phyloP scores from a whole-genome alignment of 352 stramenopile species.

The Salisapilia sapeloensis region DNA sequence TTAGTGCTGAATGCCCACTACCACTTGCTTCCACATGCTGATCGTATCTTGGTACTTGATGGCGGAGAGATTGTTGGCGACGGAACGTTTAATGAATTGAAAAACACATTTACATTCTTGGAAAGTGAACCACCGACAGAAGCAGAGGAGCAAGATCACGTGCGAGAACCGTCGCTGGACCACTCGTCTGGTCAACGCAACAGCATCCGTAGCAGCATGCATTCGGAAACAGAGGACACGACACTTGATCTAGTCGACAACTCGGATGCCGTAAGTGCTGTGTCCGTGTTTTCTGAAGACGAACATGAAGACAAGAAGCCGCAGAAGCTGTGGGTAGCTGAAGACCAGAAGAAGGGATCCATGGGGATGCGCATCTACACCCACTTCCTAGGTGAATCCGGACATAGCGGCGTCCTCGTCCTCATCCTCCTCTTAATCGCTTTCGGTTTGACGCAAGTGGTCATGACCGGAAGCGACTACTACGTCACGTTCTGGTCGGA shows the following conservation, averaged over 20 bases:
- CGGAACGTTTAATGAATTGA: constrained; percentile 53
- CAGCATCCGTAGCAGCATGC: constrained; percentile 4
- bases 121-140: constrained; percentile 2
- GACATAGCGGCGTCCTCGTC: constrained; percentile 21
- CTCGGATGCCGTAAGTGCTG: too few relatives aligned
- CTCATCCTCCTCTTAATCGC: constrained; percentile 8
- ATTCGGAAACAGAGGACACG: neutral
- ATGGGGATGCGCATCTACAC: constrained; percentile 22
- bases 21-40: constrained; percentile 52
- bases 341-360: constrained; percentile 19
- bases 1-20: constrained; percentile 92
- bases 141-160: neutral
- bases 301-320: neutral
- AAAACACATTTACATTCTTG: constrained; percentile 13
- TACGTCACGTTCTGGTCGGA: constrained; percentile 33
- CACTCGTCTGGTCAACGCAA: too few relatives aligned
- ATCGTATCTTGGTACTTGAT: constrained; percentile 41
- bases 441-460: constrained; percentile 20
- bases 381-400: constrained; percentile 24
- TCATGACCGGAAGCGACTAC: constrained; percentile 29
- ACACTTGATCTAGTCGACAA: neutral
- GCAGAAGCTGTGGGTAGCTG: constrained; percentile 18
- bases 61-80: constrained; percentile 62
- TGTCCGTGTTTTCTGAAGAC: constrained; percentile 26
- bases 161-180: too few relatives aligned